Evolutionary conservation across 1,139 yeast genomes (phyloP), one percentile per base, ranked within the genome.

Genomic region (Dujonia santamariae): DNA sequence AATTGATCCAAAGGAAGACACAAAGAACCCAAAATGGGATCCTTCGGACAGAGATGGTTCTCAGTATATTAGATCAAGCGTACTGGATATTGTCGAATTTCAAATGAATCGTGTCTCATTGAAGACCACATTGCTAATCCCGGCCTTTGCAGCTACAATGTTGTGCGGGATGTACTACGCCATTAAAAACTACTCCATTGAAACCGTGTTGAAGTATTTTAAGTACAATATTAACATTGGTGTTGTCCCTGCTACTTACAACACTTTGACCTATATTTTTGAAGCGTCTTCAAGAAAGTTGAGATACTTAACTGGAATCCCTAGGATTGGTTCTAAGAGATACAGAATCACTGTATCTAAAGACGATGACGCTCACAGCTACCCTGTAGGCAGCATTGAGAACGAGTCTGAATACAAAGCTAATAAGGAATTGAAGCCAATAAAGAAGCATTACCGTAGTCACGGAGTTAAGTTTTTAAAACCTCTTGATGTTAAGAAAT

Each of bases 41-140:
- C 72, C 70, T 8, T 44, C 67, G 1, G 80, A 75, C 45, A 54
- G 62, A 26, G 77, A 72, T 39, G 43, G 42, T 7, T 51, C 57
- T 6, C 39, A 9, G 27, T 48, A 30, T 39, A 46, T 35, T 50
- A 47, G 40, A 31, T 44, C 33, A 14, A 50, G 32, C 40, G 51
- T 36, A 36, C 42, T 34, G 38, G 55, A 42, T 31, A 48, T 56
- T 28, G 38, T 39, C 15, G 13, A 38, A 16, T 34, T 46, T 4
- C 42, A 44, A 19, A 32, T 27, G 7, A 40, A 38, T 4, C 25
- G 34, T 11, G 30, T 54, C 17, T 46, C 44, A 8, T 19, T 41
- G 14, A 36, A 35, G 12, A 57, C 56, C 19, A 78, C 70, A 0
- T 26, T 63, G 6, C 19, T 52, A 7, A 47, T 70, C 51, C 80